Base-by-base conservation (phyloP, 2,329 filamentous ascomycete species). In the Aspergillus sp. region DNA sequence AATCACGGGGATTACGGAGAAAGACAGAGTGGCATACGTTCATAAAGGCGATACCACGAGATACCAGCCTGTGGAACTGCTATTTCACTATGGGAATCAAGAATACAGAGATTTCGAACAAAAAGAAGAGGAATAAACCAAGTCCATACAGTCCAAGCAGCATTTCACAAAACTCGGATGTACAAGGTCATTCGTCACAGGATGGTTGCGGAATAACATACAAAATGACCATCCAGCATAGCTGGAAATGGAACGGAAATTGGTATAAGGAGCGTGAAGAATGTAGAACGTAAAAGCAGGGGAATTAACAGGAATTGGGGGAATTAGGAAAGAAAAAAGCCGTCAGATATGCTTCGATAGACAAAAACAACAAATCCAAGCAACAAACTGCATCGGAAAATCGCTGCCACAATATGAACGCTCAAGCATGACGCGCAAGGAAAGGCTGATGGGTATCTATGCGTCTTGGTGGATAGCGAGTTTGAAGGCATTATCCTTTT, bases 261-360 rank as follows among this genome's bases (percentile, higher is more conserved):
- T 54, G 54, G 56, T 58, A 57, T 56, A 58, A 58, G 47, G 47
- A 52, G 48, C 44, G 47, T 49, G 46, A 53, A 48, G 32, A 49
- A 44, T 23, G 47, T 30, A 43, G 33, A 49, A 46, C 17, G 37
- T n/a, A 37, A 51, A 33, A 35, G 41, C 12, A 41, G 35, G 4
- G 41, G 23, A 39, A 45, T n/a, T 32, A 25, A 25, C 41, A 37
- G 33, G 41, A 7, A 35, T 42, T 17, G 48, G 37, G 41, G 47
- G 33, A 45, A 43, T 38, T n/a, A 45, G 30, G 9, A 46, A 22
- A 33, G 12, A 49, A 43, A 41, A 13, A 23, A 44, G 32, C 25
- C 7, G 33, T 35, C 33, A 35, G 33, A 2, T 9, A 35, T 35
- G 33, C 33, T 35, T n/a, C 13, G 7, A 35, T 17, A 13, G n/a